phyloP scores from a whole-genome alignment of 2,329 filamentous ascomycete genomes.

The Botrytis squamosa region DNA sequence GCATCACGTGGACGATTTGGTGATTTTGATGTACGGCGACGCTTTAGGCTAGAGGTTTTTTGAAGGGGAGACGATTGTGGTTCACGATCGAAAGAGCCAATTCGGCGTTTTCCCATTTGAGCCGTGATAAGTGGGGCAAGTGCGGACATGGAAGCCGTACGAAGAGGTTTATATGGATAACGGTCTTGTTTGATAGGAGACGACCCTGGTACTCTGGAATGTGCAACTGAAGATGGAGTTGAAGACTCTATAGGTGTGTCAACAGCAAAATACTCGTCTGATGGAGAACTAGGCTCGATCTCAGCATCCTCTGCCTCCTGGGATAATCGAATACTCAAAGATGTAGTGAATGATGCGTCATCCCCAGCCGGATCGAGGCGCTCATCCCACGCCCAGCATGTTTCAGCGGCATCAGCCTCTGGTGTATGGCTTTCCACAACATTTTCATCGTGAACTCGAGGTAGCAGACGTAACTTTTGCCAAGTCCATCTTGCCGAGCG shows the following conservation, averaged over 20 bases:
- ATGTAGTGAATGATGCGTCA: conserved; percentile 41
- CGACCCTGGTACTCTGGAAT: conserved; percentile 10
- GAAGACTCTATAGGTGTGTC: conserved; percentile 33
- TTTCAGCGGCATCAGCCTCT: conserved; percentile 61
- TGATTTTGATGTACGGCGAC: conserved; percentile 51
- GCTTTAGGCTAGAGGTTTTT: conserved; percentile 29
- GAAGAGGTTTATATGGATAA: conserved; percentile 47
- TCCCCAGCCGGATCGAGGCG: conserved; percentile 13
- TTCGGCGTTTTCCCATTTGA: conserved; percentile 44
- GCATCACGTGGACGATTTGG: conserved; percentile 54
- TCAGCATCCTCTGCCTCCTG: conserved; percentile 37
- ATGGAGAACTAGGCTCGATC: conserved; percentile 32
- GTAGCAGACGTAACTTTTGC: conserved; percentile 64
- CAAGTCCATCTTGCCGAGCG: conserved; percentile 61
- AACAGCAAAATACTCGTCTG: conserved; percentile 38
- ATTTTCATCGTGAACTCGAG: conserved; percentile 52
- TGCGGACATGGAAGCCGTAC: conserved; percentile 54
- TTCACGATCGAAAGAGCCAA: conserved; percentile 45
- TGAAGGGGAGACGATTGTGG: conserved; percentile 30
- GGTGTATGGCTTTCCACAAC: conserved; percentile 49
- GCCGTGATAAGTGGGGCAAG: conserved; percentile 43
- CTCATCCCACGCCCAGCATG: conserved; percentile 65
- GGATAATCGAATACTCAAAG: conserved; percentile 45
- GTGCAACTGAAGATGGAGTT: conserved; percentile 32
- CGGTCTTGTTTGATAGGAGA: conserved; percentile 34